Percentiles rank a stretch among this genome's conserved stretches.
Evolutionary conservation across 2,329 filamentous ascomycete genomes (phyloP).

Genomic region (Paraphoma sp.): DNA sequence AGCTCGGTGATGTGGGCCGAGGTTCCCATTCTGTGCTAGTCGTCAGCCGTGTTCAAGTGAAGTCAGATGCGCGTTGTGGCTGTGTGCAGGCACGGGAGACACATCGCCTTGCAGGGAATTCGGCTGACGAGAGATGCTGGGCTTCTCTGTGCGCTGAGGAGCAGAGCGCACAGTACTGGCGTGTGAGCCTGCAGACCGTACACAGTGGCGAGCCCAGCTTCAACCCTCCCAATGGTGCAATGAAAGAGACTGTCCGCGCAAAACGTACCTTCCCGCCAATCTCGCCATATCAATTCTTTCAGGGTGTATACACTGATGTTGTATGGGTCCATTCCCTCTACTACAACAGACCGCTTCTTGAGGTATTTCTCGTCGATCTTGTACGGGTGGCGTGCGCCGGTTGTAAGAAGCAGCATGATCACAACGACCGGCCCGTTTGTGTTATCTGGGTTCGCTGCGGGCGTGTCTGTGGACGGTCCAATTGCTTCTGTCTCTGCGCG

Average conservation of each 20-base stretch:
- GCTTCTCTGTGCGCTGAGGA: too few species aligned
- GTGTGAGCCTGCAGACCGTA: too few species aligned
- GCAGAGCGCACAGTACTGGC: too few species aligned
- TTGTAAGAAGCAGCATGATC: constrained; percentile 82
- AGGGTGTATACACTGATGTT: constrained; percentile 92
- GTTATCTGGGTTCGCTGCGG: constrained; percentile 47
- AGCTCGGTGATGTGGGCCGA: constrained; percentile 83
- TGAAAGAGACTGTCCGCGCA: not conserved
- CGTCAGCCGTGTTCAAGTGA: constrained; percentile 27
- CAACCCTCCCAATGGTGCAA: too few species aligned
- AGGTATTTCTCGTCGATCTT: constrained; percentile 89
- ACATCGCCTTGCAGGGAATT: not conserved
- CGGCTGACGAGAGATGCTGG: too few species aligned
- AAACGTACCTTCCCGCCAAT: constrained; percentile 77
- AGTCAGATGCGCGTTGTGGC: constrained; percentile 1
- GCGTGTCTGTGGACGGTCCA: constrained; percentile 55
- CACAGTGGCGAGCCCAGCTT: too few species aligned
- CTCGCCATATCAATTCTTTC: constrained; percentile 90
- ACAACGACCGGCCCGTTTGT: constrained; percentile 59
- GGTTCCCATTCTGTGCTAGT: constrained; percentile 75
- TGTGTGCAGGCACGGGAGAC: constrained; percentile 8
- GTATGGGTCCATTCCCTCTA: constrained; percentile 80
- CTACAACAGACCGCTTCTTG: constrained; percentile 76
- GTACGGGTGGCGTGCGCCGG: constrained; percentile 85
- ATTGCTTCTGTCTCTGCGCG: constrained; percentile 54